A percentile compares a stretch with the other conserved stretches of the same genome.
phyloP scores from a whole-genome alignment of 1,284 basidiomycete species.

The Meira miltonrushii region DNA sequence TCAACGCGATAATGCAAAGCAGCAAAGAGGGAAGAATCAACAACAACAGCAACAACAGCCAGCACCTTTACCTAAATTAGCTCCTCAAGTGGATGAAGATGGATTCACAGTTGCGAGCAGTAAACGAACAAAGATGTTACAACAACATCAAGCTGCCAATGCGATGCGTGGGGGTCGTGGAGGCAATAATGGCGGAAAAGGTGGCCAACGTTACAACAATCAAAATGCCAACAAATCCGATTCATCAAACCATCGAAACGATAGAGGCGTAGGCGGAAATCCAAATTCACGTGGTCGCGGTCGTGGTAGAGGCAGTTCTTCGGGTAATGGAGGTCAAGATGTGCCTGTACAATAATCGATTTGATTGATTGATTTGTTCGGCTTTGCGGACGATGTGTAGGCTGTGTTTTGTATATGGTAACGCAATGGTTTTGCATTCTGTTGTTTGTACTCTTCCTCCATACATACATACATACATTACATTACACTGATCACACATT shows the following conservation, averaged over 20 bases:
- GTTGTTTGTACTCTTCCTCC: no score
- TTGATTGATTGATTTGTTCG: no score
- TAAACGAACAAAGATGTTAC: conserved; percentile 7
- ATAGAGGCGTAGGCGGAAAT: background rate
- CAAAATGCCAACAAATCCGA: background rate
- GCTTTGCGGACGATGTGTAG: no score
- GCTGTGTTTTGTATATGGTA: no score
- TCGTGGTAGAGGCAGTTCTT: background rate
- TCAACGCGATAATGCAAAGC: background rate
- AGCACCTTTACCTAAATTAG: background rate
- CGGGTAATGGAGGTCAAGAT: background rate
- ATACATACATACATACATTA: no score
- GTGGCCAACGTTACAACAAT: background rate
- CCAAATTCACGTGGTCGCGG: background rate
- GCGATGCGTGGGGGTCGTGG: background rate
- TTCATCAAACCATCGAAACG: background rate
- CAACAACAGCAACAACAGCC: conserved; percentile 6
- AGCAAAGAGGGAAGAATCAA: background rate
- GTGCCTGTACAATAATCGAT: no score
- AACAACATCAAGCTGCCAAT: conserved; percentile 1
- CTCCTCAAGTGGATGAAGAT: conserved; percentile 5
- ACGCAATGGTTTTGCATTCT: no score
- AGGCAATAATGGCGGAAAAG: background rate
- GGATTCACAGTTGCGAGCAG: conserved; percentile 9
- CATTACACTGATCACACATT: no score